Base-by-base conservation (phyloP, 768 basidiomycete genomes). In the Daedaleopsis sinensis region DNA sequence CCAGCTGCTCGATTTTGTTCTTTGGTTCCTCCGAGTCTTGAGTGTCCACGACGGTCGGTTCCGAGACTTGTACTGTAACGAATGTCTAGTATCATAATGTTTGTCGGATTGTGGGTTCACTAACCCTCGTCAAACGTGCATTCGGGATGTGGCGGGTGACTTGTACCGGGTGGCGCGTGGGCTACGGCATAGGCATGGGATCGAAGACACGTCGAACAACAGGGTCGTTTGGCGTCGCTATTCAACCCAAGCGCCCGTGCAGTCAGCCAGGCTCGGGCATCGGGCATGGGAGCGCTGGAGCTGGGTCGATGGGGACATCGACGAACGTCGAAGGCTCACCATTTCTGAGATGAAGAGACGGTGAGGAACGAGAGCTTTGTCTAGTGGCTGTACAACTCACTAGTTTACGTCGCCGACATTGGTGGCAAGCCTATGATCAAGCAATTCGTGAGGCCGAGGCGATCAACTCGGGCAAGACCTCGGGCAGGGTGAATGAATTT, bases 61-160 rank as follows among this genome's bases (percentile, higher is more conserved):
- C 80, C 43, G 76, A 72, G 43, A 80, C 82, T 85, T 59, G n/a
- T 35, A 54, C 32, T 23, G 51, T 21, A 32, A 32, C 8, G 35
- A 18, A 36, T 18, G 9, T 55, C 27, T 61, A 52, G 36, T 15
- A 42, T 51, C 43, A 52, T 36, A 46, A 23, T 53, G 46, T 23
- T 47, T 44, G n/a, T n/a, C 19, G 35, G 16, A 37, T 16, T 37
- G 51, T n/a, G 32, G 63, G 48, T 24, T 4, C n/a, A 62, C 77
- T 48, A 68, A 86, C 88, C 76, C 63, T 91, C 90, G 65, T 91
- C 90, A 63, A 84, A 91, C n/a, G 89, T 91, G 69, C 90, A 92
- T 57, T 88, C 86, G 13, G 87, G 88, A 49, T 75, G 77, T 0
- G 81, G 69, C 0, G 88, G 85, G 48, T 87, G 66, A 49, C 76